Percentiles rank a stretch among this genome's conserved stretches.
These are phyloP conservation scores for Aspergillus sp. DNA, from an alignment of 2,329 filamentous ascomycete genomes.

Conservation along the genomic window DNA sequence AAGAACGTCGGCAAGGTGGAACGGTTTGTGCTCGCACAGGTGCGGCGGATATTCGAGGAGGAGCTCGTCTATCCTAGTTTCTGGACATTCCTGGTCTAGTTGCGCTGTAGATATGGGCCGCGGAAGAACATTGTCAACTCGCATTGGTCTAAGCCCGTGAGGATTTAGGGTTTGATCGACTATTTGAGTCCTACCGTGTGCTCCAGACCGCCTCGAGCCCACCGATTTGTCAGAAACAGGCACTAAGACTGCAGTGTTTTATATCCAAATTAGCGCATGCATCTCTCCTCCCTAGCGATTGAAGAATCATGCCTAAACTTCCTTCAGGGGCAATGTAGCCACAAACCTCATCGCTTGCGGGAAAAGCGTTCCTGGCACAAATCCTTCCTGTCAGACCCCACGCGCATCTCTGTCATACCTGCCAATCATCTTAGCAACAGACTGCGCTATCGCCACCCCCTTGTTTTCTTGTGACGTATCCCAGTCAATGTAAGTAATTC, in stretches of 20 bases:
- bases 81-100: conserved; percentile 5
- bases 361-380: background rate
- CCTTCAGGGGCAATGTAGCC: background rate
- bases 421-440: background rate
- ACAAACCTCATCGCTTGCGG: background rate
- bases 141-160: background rate
- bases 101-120: background rate
- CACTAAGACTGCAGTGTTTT: background rate
- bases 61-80: conserved; percentile 8
- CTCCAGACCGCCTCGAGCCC: background rate
- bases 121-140: background rate
- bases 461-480: background rate
- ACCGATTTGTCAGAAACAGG: conserved; percentile 1
- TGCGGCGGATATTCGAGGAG: conserved; percentile 90
- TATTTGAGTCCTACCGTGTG: background rate
- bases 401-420: background rate
- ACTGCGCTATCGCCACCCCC: background rate
- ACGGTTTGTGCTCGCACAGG: conserved; percentile 94
- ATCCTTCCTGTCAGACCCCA: background rate
- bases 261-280: background rate
- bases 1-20: conserved; percentile 99
- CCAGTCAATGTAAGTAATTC: background rate
- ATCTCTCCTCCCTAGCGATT: background rate
- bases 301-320: background rate
- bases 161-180: background rate